phyloP scores from a whole-genome alignment of 202 grass and related monocot species.

The Carex arenaria region DNA sequence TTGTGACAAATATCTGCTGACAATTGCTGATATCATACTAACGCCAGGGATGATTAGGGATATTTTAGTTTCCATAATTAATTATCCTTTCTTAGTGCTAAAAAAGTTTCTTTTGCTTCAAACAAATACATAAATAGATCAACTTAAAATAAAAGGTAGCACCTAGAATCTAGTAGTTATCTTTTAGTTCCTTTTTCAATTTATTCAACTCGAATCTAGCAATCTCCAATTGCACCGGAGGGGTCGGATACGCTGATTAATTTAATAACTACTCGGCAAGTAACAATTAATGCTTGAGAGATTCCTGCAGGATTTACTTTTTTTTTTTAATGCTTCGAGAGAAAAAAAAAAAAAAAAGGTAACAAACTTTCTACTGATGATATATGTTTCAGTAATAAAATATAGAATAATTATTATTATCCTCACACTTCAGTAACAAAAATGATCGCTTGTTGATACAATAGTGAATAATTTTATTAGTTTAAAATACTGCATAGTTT shows the following conservation, averaged over 20 bases:
- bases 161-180: neutral
- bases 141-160: neutral
- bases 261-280: neutral
- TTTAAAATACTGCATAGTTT: neutral
- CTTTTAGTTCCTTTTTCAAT: neutral
- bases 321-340: no score
- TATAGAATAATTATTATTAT: no score
- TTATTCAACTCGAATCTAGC: neutral
- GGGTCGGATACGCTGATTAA: neutral
- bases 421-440: no score
- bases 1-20: neutral
- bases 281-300: neutral
- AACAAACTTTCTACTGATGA: no score
- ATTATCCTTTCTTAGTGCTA: neutral
- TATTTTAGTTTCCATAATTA: neutral
- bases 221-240: conserved; percentile 3
- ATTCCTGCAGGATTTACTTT: no score
- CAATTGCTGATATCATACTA: neutral
- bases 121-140: neutral
- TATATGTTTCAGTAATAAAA: no score
- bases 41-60: neutral
- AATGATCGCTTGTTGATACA: no score
- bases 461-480: no score
- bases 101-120: neutral
- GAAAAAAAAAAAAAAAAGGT: no score